Evolutionary conservation across 2,329 filamentous ascomycete genomes (phyloP).

Genomic region (Fusarium coffeatum): DNA sequence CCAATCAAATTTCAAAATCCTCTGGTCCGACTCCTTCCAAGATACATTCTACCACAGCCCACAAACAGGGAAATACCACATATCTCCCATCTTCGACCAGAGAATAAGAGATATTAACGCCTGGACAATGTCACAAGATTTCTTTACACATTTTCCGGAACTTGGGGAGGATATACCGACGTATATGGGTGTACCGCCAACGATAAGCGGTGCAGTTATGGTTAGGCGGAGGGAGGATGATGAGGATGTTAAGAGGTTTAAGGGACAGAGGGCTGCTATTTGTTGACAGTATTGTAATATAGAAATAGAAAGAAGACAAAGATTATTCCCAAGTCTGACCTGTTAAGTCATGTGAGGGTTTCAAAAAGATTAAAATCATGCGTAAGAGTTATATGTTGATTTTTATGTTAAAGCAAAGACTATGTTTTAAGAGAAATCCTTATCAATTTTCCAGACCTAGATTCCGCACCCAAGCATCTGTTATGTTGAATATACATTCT

Average conservation of each 20-base stretch:
- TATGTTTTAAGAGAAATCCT: too few relatives aligned
- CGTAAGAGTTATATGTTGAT: too few relatives aligned
- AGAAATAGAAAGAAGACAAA: neutral
- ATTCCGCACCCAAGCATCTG: too few relatives aligned
- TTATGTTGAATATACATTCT: too few relatives aligned
- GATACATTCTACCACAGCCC: conserved; percentile 45
- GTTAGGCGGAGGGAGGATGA: neutral
- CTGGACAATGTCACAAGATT: conserved; percentile 47
- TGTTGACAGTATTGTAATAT: neutral
- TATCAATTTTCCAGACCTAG: too few relatives aligned
- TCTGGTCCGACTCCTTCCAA: conserved; percentile 44
- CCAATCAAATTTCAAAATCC: conserved; percentile 35
- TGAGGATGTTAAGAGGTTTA: neutral
- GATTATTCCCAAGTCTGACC: neutral
- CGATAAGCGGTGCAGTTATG: neutral
- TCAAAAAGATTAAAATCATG: too few relatives aligned
- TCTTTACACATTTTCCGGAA: conserved; percentile 46
- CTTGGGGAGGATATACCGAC: conserved; percentile 49
- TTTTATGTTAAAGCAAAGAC: too few relatives aligned
- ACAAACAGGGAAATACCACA: conserved; percentile 41
- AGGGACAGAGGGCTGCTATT: conserved; percentile 12
- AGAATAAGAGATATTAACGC: conserved; percentile 45
- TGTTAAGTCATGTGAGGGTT: too few relatives aligned
- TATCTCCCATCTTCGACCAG: conserved; percentile 44
- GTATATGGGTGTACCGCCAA: conserved; percentile 5